Conservation (phyloP, 1,284 basidiomycete genomes). For the Fistulina hepatica region DNA sequence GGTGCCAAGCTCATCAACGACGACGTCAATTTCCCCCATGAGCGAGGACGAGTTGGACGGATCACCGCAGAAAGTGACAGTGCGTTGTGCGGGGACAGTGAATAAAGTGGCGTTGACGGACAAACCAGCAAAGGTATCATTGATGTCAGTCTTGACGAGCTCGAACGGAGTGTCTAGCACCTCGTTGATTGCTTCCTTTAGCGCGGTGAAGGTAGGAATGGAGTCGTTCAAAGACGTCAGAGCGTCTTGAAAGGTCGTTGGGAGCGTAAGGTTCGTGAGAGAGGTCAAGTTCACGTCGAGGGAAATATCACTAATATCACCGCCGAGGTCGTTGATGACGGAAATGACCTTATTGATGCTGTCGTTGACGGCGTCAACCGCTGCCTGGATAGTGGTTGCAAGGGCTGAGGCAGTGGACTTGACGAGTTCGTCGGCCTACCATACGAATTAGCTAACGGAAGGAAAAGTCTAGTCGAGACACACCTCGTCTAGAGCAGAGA, state of each 20-base stretch:
- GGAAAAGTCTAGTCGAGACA: conserved; percentile 18
- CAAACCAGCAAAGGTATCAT: conserved; percentile 67
- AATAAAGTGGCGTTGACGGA: conserved; percentile 60
- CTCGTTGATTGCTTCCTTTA: conserved; percentile 62
- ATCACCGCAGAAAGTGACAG: conserved; percentile 58
- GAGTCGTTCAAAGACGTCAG: conserved; percentile 70
- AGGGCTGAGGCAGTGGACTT: conserved; percentile 51
- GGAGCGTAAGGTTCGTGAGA: conserved; percentile 74
- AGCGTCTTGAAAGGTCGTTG: conserved; percentile 65
- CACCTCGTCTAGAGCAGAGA: conserved; percentile 73
- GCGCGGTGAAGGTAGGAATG: conserved; percentile 68
- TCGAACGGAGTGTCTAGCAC: conserved; percentile 87
- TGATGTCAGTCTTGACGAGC: conserved; percentile 76
- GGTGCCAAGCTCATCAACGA: conserved; percentile 73
- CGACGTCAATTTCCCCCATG: too few relatives aligned
- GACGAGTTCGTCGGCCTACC: conserved; percentile 64
- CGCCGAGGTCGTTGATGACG: conserved; percentile 38
- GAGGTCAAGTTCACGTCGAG: conserved; percentile 58
- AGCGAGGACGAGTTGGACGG: conserved; percentile 75
- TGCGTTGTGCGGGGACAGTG: conserved; percentile 60
- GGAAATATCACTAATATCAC: conserved; percentile 54
- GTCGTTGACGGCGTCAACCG: conserved; percentile 61
- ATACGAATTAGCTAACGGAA: conserved; percentile 10
- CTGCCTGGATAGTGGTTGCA: conserved; percentile 49
- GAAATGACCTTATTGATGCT: conserved; percentile 20